Conservation (phyloP, 352 stramenopile species). For the Globisporangium rhizosaccharum region DNA sequence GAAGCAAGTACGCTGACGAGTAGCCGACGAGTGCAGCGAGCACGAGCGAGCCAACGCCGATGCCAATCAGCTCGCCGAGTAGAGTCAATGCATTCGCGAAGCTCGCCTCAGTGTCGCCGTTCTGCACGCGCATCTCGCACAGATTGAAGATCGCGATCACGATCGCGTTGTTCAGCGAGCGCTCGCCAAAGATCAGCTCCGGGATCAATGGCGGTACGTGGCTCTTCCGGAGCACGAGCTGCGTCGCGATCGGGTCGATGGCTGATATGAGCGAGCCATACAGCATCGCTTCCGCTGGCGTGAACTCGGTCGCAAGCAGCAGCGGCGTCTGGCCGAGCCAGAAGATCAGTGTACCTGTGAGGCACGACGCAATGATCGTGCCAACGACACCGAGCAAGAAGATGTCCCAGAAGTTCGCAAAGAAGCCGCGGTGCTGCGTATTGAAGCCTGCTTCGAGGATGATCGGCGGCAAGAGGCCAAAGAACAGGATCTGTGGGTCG, state of each 20-base stretch:
- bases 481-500: constrained; percentile 54
- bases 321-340: constrained; percentile 26
- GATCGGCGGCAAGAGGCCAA: constrained; percentile 53
- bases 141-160: constrained; percentile 75
- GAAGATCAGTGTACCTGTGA: constrained; percentile 37
- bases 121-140: constrained; percentile 57
- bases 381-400: constrained; percentile 37
- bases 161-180: constrained; percentile 57
- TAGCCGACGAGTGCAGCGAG: constrained; percentile 16
- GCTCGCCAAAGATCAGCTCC: constrained; percentile 87
- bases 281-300: constrained; percentile 56
- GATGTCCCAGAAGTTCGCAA: constrained; percentile 39
- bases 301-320: constrained; percentile 42
- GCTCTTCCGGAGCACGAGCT: constrained; percentile 69
- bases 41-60: constrained; percentile 42
- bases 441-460: constrained; percentile 63
- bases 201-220: constrained; percentile 53
- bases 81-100: constrained; percentile 26
- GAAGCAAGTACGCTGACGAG: constrained; percentile 44
- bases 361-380: constrained; percentile 46
- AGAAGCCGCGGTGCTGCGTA: constrained; percentile 56
- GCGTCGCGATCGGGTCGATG: constrained; percentile 79
- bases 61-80: constrained; percentile 28
- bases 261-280: constrained; percentile 79
- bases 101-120: constrained; percentile 36